Conservation (phyloP, 257 asterid species). For the Lithospermum erythrorhizon region DNA sequence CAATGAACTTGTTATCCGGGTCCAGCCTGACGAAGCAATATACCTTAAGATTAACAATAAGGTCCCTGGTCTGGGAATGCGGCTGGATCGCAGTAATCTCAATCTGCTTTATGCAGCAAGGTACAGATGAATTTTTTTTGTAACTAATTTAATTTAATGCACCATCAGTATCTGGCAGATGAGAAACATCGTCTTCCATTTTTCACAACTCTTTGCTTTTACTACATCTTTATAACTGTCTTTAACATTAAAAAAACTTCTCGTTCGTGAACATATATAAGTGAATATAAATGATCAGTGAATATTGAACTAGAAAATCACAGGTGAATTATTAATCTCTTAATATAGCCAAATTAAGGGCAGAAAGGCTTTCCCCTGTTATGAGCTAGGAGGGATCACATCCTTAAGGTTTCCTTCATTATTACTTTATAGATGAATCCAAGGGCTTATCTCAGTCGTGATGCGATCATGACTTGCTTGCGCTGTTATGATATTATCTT, state of each 20-base stretch:
- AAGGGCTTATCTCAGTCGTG: no score
- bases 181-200: neutral
- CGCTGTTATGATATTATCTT: neutral
- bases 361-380: no score
- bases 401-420: no score
- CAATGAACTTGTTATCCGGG: slow-evolving; percentile 94
- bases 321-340: no score
- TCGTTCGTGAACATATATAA: neutral
- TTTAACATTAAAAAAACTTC: no score
- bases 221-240: neutral
- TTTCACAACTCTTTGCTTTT: neutral
- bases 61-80: slow-evolving; percentile 93
- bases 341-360: no score
- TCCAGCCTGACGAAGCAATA: slow-evolving; percentile 92
- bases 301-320: no score
- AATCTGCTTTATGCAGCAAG: slow-evolving; percentile 88
- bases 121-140: slow-evolving; percentile 19
- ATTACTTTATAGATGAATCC: neutral
- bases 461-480: neutral
- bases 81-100: slow-evolving; percentile 81
- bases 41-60: slow-evolving; percentile 84
- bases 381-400: no score
- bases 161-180: neutral
- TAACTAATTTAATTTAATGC: no score
- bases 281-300: no score